A percentile compares a stretch with the other conserved stretches of the same genome.
phyloP scores from a whole-genome alignment of 2,329 filamentous ascomycete species.

The Colletotrichum phormii region DNA sequence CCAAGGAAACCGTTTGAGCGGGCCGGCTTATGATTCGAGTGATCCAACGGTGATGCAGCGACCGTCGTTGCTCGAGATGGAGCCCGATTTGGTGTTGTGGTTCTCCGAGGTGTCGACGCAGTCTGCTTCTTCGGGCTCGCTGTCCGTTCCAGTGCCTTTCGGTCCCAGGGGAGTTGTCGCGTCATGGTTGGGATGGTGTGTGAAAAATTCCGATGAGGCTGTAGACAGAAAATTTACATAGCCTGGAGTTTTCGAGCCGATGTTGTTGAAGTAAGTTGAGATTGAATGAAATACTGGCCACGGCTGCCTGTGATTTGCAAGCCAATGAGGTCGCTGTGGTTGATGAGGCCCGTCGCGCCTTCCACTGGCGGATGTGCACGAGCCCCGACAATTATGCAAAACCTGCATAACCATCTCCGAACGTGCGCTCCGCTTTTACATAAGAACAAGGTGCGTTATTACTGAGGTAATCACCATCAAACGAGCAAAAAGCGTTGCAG shows the following conservation, averaged over 20 bases:
- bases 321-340: no score
- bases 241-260: neutral
- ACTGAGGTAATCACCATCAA: neutral
- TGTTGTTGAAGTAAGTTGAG: neutral
- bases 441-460: neutral
- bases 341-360: neutral
- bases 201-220: neutral
- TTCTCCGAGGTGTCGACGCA: neutral
- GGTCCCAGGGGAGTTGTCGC: slow-evolving; percentile 60
- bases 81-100: neutral
- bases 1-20: slow-evolving; percentile 2
- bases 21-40: neutral
- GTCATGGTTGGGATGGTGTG: slow-evolving; percentile 52
- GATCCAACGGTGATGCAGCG: neutral
- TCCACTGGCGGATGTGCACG: neutral
- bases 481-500: neutral
- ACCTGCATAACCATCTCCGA: neutral
- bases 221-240: neutral
- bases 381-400: slow-evolving; percentile 16
- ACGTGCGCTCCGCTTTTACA: neutral
- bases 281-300: neutral
- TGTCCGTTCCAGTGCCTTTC: slow-evolving; percentile 3
- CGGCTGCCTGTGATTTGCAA: neutral
- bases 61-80: neutral
- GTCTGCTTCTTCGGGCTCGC: neutral